Evolutionary conservation across 2,329 filamentous ascomycete species (phyloP).

Genomic region (Aspergillus pseudoviridinutans): DNA sequence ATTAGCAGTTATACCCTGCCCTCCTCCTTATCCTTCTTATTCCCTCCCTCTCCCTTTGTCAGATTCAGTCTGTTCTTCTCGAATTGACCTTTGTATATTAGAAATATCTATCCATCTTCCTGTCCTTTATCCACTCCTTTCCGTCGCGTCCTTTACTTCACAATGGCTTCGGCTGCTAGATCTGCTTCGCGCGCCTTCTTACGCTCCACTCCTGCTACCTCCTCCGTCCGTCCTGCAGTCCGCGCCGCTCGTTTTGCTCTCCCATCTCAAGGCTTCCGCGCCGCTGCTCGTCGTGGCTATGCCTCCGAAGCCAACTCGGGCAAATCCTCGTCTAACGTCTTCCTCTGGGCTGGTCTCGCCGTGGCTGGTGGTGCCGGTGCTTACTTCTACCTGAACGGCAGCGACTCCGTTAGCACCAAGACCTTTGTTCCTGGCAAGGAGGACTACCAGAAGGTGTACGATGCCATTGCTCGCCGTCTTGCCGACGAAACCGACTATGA

Average conservation of each 20-base stretch:
- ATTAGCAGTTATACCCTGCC: slow-evolving; percentile 12
- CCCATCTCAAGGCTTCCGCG: slow-evolving; percentile 65
- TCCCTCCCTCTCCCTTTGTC: slow-evolving; percentile 1
- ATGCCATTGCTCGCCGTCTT: slow-evolving; percentile 73
- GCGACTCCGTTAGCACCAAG: slow-evolving; percentile 36
- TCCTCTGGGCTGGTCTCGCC: slow-evolving; percentile 57
- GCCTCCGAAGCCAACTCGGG: slow-evolving; percentile 62
- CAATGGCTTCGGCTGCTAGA: slow-evolving; percentile 42
- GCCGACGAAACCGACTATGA: slow-evolving; percentile 94
- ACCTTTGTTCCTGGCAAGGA: slow-evolving; percentile 70
- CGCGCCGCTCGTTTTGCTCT: slow-evolving; percentile 57
- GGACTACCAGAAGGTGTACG: slow-evolving; percentile 95
- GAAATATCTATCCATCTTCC: neutral
- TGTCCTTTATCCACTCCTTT: slow-evolving; percentile 2
- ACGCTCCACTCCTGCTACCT: slow-evolving; percentile 35
- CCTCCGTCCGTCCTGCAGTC: slow-evolving; percentile 39
- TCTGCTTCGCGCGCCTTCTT: slow-evolving; percentile 41
- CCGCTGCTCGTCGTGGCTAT: slow-evolving; percentile 73
- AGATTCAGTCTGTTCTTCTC: neutral
- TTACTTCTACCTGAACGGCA: slow-evolving; percentile 58
- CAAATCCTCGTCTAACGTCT: slow-evolving; percentile 47
- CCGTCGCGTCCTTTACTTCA: slow-evolving; percentile 12
- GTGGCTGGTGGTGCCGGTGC: slow-evolving; percentile 62
- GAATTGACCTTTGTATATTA: neutral
- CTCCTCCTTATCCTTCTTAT: slow-evolving; percentile 9